Conservation (phyloP, 2,329 filamentous ascomycete species). For the Aspergillus latus region DNA sequence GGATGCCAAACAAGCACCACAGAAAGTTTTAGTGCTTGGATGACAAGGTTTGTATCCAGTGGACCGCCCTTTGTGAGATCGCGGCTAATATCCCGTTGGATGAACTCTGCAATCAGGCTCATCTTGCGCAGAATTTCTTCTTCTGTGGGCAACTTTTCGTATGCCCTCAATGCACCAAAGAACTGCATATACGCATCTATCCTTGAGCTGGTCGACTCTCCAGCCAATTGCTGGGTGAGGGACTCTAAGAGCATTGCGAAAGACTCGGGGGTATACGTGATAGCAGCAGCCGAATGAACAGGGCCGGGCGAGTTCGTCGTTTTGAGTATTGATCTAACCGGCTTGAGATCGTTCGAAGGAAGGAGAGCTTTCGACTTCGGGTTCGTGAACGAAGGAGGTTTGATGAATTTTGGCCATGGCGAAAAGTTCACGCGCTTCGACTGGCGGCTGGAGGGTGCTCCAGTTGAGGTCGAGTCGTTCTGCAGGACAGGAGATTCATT, state of each 20-base stretch:
- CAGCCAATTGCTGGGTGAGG: constrained; percentile 75
- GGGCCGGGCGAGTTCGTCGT: constrained; percentile 48
- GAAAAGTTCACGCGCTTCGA: constrained; percentile 64
- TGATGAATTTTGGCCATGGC: constrained; percentile 57
- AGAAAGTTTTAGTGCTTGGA: constrained; percentile 75
- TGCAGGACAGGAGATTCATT: constrained; percentile 46
- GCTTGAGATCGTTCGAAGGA: constrained; percentile 53
- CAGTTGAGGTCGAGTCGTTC: constrained; percentile 30
- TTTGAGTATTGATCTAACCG: constrained; percentile 80
- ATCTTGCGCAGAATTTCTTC: constrained; percentile 74
- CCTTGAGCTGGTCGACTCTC: constrained; percentile 68
- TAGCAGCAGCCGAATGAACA: constrained; percentile 45
- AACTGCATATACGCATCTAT: constrained; percentile 86
- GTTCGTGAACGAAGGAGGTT: constrained; percentile 41
- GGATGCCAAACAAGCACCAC: constrained; percentile 73
- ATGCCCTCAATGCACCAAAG: constrained; percentile 72
- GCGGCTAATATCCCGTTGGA: constrained; percentile 74
- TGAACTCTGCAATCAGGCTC: constrained; percentile 73
- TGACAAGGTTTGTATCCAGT: constrained; percentile 67
- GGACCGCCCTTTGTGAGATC: constrained; percentile 56
- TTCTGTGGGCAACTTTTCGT: constrained; percentile 75
- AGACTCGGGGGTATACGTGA: constrained; percentile 54
- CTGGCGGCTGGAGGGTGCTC: constrained; percentile 36
- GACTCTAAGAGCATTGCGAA: constrained; percentile 83
- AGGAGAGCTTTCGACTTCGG: constrained; percentile 45